A percentile compares a stretch with the other conserved stretches of the same genome.
These are phyloP conservation scores for Xylaria arbuscula DNA, from an alignment of 2,329 filamentous ascomycete species.

Conservation along the genomic window DNA sequence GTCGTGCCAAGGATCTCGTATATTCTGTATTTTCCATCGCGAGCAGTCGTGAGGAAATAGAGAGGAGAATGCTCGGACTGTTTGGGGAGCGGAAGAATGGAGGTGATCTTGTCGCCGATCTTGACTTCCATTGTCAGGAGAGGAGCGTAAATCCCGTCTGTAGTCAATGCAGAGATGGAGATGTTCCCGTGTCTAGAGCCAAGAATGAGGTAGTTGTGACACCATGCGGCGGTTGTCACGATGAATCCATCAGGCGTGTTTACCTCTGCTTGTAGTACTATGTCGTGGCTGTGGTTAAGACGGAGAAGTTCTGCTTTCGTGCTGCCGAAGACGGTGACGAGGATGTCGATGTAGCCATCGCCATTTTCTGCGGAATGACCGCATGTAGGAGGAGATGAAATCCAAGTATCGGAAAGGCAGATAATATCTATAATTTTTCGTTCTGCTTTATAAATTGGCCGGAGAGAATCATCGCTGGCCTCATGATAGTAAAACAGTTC, in stretches of 20 bases:
- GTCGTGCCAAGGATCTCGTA: slow-evolving; percentile 56
- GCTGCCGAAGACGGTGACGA: slow-evolving; percentile 61
- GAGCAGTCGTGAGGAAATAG: slow-evolving; percentile 76
- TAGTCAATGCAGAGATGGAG: slow-evolving; percentile 49
- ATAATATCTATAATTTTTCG: slow-evolving; percentile 65
- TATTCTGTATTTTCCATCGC: slow-evolving; percentile 81
- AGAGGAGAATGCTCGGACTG: slow-evolving; percentile 40
- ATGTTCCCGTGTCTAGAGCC: slow-evolving; percentile 66
- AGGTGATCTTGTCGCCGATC: slow-evolving; percentile 74
- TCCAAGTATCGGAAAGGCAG: slow-evolving; percentile 49
- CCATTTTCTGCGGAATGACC: neutral
- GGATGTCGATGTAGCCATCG: slow-evolving; percentile 47
- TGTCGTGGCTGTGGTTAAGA: slow-evolving; percentile 50
- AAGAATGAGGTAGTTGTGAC: slow-evolving; percentile 59
- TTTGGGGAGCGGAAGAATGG: slow-evolving; percentile 63
- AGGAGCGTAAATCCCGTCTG: slow-evolving; percentile 46
- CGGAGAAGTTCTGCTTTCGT: slow-evolving; percentile 58
- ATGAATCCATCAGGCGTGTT: slow-evolving; percentile 62
- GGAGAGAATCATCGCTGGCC: slow-evolving; percentile 43
- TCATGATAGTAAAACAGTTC: slow-evolving; percentile 59
- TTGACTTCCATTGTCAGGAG: slow-evolving; percentile 54
- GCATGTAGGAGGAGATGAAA: slow-evolving; percentile 19
- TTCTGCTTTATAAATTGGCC: slow-evolving; percentile 53
- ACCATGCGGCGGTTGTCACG: slow-evolving; percentile 59
- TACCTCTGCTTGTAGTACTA: slow-evolving; percentile 49